These are phyloP conservation scores for Moricandia moricandioides DNA, from an alignment of 345 rosid species.

Conservation along the genomic window DNA sequence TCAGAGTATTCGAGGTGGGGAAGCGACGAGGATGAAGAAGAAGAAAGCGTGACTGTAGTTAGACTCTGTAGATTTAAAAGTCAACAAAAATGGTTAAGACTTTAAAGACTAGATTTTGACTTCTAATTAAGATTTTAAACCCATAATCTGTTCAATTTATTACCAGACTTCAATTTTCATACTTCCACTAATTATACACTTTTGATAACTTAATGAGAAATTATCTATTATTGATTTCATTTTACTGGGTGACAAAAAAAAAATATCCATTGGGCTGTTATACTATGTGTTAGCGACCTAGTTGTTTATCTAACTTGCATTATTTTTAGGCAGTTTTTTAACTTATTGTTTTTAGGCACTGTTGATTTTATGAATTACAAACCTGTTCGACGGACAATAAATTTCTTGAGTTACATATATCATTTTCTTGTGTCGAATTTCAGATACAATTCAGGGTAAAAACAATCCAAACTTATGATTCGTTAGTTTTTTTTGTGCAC, in stretches of 20 bases:
- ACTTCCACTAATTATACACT: not conserved
- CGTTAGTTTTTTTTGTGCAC: too few species aligned
- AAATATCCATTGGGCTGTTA: not conserved
- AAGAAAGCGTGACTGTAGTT: constrained; percentile 28
- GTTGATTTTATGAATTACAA: not conserved
- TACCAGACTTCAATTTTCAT: not conserved
- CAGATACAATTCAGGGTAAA: not conserved
- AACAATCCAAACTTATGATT: not conserved
- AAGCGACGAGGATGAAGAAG: constrained; percentile 26
- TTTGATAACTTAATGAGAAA: not conserved
- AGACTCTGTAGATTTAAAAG: constrained; percentile 24
- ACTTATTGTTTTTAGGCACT: not conserved
- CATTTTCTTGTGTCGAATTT: not conserved
- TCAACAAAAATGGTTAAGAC: constrained; percentile 26
- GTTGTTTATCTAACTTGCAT: not conserved
- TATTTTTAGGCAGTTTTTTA: too few species aligned
- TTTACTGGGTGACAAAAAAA: not conserved
- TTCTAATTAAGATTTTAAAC: not conserved
- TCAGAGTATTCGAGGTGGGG: constrained; percentile 2
- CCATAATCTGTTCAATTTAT: not conserved
- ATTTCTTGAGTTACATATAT: not conserved
- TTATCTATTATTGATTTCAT: not conserved
- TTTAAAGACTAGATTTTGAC: constrained; percentile 25
- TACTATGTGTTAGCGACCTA: too few species aligned
- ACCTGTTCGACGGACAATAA: not conserved